These are phyloP conservation scores for Acmispon strigosus DNA, from an alignment of 306 rosid genomes.

Conservation along the genomic window DNA sequence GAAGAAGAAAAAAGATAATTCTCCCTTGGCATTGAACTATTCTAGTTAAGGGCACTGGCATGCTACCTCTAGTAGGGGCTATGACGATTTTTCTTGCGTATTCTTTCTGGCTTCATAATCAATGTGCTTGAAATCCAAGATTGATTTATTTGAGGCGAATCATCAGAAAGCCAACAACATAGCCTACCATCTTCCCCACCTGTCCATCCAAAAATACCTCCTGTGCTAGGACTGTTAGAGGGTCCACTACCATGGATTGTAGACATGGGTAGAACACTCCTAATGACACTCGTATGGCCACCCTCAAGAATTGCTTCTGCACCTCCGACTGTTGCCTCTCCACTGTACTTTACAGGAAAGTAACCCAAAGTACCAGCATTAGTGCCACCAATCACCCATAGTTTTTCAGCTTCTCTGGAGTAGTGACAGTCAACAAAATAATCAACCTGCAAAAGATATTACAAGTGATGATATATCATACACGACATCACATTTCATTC, in stretches of 20 bases:
- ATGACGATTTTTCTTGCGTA: conserved; percentile 56
- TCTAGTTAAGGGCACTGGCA: not conserved
- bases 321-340: conserved; percentile 47
- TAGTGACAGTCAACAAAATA: conserved; percentile 86
- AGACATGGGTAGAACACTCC: conserved; percentile 65
- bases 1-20: not conserved
- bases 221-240: conserved; percentile 19
- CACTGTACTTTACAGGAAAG: conserved; percentile 58
- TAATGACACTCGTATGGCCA: conserved; percentile 62
- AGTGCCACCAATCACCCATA: conserved; percentile 84
- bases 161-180: conserved; percentile 83
- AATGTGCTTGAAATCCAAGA: conserved; percentile 78
- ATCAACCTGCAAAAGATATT: conserved; percentile 50
- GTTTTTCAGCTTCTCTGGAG: conserved; percentile 51
- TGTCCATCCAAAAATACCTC: conserved; percentile 80
- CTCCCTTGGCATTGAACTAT: not conserved
- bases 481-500: too few species aligned
- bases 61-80: conserved; percentile 49
- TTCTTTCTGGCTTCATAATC: conserved; percentile 41
- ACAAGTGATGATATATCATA: too few species aligned
- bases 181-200: conserved; percentile 97
- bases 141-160: conserved; percentile 34
- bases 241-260: conserved; percentile 26
- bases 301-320: conserved; percentile 85
- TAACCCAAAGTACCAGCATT: conserved; percentile 68